Evolutionary conservation across 257 asterid species (phyloP), one percentile per base, ranked within the genome.

Genomic region (Capsicum pubescens): DNA sequence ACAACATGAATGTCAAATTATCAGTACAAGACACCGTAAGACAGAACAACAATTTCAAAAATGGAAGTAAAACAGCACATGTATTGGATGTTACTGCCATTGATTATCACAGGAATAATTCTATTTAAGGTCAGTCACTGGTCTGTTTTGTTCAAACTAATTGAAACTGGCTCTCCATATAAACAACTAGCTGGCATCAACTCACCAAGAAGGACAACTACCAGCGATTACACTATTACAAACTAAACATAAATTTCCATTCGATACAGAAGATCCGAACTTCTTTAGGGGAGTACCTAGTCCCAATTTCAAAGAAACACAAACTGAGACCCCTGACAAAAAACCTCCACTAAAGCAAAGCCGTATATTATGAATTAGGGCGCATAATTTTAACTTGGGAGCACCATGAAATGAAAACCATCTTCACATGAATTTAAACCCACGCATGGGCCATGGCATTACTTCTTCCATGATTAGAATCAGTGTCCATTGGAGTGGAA

Each of bases 131-230:
- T 72, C 2, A n/a, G 58, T 10, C 42, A 46, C 17, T 46, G 61
- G 44, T 74, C 81, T 50, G 81, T 50, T 74, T 7, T 12, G 14
- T 50, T 74, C 81, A 74, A 50, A 74, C 61, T 50, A 19, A 74
- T 19, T 32, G 44, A 74, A 12, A 50, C 36, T 48, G 50, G 61
- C 61, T 50, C 81, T 74, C 81, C 61, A 50, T 19, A 72, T 48
- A 72, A 72, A 72, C 42, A 48, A 72, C 42, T 46, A 72, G 59
- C 57, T 72, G n/a, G 42, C 81, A 13, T 74, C 81, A 26, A 50
- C 61, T 74, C 81, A 74, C 14, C 81, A 52, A 19, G 60, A 50
- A 17, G 15, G 55, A 9, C 14, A 36, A 12, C 54, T 69, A 39
- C 32, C 54, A 16, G 4, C 14, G 0, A 69, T 39, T 10, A 3